Evolutionary conservation across 495 filamentous ascomycete species (phyloP), one percentile per base, ranked within the genome.

Genomic region (Aspergillus affinis): DNA sequence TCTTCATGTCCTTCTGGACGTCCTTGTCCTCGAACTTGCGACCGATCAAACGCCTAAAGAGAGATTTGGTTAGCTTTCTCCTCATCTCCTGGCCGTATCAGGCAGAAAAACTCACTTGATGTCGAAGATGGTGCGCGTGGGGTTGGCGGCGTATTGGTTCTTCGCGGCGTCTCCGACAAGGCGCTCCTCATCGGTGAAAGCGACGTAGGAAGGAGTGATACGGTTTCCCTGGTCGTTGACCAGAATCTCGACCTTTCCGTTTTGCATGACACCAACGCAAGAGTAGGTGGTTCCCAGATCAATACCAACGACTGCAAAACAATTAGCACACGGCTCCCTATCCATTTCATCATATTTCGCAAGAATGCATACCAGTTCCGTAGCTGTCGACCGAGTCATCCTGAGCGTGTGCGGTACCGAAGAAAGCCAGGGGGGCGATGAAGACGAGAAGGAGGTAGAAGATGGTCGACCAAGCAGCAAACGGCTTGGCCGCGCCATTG

Each of bases 221-320:
- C 93, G 90, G 87, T 98, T 94, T 86, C 93, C 93, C 84, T 97
- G 92, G 78, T 94, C 92, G 81, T 96, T 97, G 72, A 91, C 91
- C 61, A 97, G 83, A 78, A 94, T 97, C 71, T 99, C 95, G 58
- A 99, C 95, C 80, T 96, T 96, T 73, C 94, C 94, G 75, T 91
- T 90, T 72, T 96, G 92, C 95, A 98, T 98, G 69, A 98, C 90
- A 89, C 93, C 94, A 65, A 98, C 94, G 79, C 94, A 98, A 65
- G 92, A 96, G 84, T 98, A 98, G 53, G 94, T 98, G 51, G 94
- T 98, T 77, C 94, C 94, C 73, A 98, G 78, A 88, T 98, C 94
- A 75, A 98, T 98, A 87, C 94, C 94, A 70, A 98, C 93, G 60
- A 97, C 91, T 79, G 54, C 20, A 6, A 6, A 47, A 73, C 9